Evolutionary conservation across 2,329 filamentous ascomycete genomes (phyloP), one percentile per base, ranked within the genome.

Genomic region (Chaetomium sp.): DNA sequence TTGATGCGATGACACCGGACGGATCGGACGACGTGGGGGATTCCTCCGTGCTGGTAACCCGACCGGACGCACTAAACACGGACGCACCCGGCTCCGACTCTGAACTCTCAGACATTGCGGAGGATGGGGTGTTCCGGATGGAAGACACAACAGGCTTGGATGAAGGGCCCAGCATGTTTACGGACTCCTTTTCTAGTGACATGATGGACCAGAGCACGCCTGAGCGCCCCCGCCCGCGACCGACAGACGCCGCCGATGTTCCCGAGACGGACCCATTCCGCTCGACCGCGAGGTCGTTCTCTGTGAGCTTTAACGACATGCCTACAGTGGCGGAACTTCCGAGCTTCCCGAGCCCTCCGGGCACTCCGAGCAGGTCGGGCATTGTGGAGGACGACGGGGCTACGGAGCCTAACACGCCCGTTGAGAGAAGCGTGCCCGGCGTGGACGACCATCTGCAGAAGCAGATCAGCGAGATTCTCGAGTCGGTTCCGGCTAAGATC

Each of bases 381-480:
- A 76, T 74, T 32, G 60, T 72, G 4, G 75, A 78, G n/a, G 76
- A 77, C 40, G 73, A 74, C 32, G 77, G 80, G 9, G 66, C 69
- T 8, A 67, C 71, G 43, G 67, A 71, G 1, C 67, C 68, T 5
- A 63, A 64, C 41, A 73, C 66, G 54, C 70, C 72, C 0, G 65
- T 68, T 32, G 68, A 71, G 35, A 65, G 65, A 60, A 70, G 69
- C 49, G 62, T 69, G 4, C 72, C 71, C 54, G 72, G 70, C 52
- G 73, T 78, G 0, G 83, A 87, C 60, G 85, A 89, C 61, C 81
- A 89, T 54, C 77, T 95, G 11, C 88, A 90, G 61, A 82, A 85
- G 59, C 89, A 91, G 67, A 91, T 95, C 49, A 87, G 82, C 65
- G 82, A 87, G 51, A 88, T 95, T 55, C 79, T 95, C 41, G 83